Evolutionary conservation across 208 protist genomes (phyloP).

Genomic region (Trypanosomatidae sp.): DNA sequence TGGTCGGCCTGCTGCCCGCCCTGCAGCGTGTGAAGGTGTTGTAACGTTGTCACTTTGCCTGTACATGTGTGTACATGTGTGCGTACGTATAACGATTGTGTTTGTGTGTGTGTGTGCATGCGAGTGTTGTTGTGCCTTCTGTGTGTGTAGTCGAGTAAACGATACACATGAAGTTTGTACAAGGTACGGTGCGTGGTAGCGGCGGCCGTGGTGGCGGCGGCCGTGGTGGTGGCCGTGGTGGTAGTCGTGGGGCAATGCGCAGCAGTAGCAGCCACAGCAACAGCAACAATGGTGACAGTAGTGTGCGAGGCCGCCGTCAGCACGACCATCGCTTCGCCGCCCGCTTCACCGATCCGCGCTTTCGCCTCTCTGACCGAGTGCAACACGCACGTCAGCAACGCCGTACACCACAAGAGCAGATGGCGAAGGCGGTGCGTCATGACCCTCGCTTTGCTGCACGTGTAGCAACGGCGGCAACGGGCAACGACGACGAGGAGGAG

Average conservation of each 20-base stretch:
- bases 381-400: slow-evolving; percentile 4
- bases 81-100: not conserved
- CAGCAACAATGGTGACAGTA: too few species aligned
- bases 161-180: slow-evolving; percentile 44
- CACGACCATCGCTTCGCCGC: slow-evolving; percentile 59
- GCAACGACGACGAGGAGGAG: slow-evolving; percentile 16
- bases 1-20: slow-evolving; percentile 9
- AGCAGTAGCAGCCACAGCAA: slow-evolving; percentile 14
- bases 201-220: slow-evolving; percentile 17
- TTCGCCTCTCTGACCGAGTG: slow-evolving; percentile 30
- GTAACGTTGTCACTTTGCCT: too few species aligned
- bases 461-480: slow-evolving; percentile 4
- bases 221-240: slow-evolving; percentile 10
- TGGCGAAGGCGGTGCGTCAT: slow-evolving; percentile 12
- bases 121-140: not conserved
- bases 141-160: not conserved
- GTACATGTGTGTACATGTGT: not conserved
- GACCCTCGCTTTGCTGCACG: slow-evolving; percentile 73
- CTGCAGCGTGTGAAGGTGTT: too few species aligned
- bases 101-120: slow-evolving; percentile 1
- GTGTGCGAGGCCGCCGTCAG: too few species aligned
- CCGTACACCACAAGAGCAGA: slow-evolving; percentile 2
- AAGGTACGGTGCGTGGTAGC: slow-evolving; percentile 39
- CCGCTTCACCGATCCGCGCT: slow-evolving; percentile 82
- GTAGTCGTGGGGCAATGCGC: slow-evolving; percentile 9